Conservation (phyloP, 2,329 filamentous ascomycete species). For the Scedosporium boydii region DNA sequence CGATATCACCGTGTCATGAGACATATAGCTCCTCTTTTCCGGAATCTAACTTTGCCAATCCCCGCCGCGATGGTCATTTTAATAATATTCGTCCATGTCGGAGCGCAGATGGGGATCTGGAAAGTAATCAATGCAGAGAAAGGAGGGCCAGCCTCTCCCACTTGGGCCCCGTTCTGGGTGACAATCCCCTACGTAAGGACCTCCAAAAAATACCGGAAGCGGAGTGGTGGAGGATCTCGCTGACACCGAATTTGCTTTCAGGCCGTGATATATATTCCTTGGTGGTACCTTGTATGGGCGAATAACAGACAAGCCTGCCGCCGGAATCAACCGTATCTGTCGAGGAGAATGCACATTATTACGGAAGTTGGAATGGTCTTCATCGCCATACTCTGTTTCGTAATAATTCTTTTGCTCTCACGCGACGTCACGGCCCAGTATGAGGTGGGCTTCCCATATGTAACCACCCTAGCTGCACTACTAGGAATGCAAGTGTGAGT, state of each 20-base stretch:
- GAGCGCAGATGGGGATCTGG: neutral
- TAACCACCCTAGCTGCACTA: neutral
- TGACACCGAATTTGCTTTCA: neutral
- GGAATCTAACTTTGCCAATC: neutral
- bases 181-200: neutral
- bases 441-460: conserved; percentile 1
- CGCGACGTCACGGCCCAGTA: neutral
- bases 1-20: neutral
- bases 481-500: conserved; percentile 5
- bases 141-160: neutral
- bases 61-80: conserved; percentile 1
- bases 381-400: neutral
- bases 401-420: neutral
- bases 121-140: neutral
- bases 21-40: neutral
- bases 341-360: neutral
- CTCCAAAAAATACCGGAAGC: neutral
- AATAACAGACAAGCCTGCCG: neutral
- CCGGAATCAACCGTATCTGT: neutral
- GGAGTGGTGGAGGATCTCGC: neutral
- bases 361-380: neutral
- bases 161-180: conserved; percentile 6
- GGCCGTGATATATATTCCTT: conserved; percentile 2
- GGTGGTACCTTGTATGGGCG: conserved; percentile 6
- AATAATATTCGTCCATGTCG: neutral